phyloP scores from a whole-genome alignment of 345 rosid species.

The Noccaea bulbosa region DNA sequence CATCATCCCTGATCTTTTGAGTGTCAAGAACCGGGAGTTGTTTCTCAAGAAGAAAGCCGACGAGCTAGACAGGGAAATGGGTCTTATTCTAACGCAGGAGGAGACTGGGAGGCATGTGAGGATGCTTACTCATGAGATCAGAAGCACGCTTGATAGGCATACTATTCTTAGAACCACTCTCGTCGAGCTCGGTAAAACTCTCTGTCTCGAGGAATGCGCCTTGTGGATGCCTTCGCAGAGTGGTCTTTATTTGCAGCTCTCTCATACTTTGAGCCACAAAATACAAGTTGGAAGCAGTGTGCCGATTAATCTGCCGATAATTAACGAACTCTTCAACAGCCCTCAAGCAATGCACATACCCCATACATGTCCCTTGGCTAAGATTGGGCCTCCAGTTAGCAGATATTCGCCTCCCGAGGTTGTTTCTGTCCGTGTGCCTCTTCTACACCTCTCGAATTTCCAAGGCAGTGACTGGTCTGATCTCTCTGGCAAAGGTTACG shows the following conservation, averaged over 20 bases:
- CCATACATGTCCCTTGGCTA: slow-evolving; percentile 72
- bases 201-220: slow-evolving; percentile 85
- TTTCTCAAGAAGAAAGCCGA: slow-evolving; percentile 81
- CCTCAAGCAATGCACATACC: slow-evolving; percentile 72
- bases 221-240: slow-evolving; percentile 92
- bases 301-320: slow-evolving; percentile 59
- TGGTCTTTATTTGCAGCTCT: slow-evolving; percentile 66
- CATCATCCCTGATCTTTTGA: slow-evolving; percentile 86
- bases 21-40: slow-evolving; percentile 81
- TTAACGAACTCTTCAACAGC: slow-evolving; percentile 70
- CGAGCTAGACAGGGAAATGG: slow-evolving; percentile 91
- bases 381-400: slow-evolving; percentile 69
- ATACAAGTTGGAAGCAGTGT: slow-evolving; percentile 67
- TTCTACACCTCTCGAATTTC: slow-evolving; percentile 77
- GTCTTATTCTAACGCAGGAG: slow-evolving; percentile 84
- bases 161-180: slow-evolving; percentile 87
- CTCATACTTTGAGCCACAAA: slow-evolving; percentile 70
- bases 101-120: slow-evolving; percentile 94
- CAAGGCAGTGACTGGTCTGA: slow-evolving; percentile 89
- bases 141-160: slow-evolving; percentile 87
- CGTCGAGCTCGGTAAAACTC: slow-evolving; percentile 86
- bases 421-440: slow-evolving; percentile 96
- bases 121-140: slow-evolving; percentile 95
- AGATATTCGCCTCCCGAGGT: slow-evolving; percentile 70
- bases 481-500: slow-evolving; percentile 73